phyloP scores from a whole-genome alignment of 139 green algal species.

The Chlorella vulgaris region DNA sequence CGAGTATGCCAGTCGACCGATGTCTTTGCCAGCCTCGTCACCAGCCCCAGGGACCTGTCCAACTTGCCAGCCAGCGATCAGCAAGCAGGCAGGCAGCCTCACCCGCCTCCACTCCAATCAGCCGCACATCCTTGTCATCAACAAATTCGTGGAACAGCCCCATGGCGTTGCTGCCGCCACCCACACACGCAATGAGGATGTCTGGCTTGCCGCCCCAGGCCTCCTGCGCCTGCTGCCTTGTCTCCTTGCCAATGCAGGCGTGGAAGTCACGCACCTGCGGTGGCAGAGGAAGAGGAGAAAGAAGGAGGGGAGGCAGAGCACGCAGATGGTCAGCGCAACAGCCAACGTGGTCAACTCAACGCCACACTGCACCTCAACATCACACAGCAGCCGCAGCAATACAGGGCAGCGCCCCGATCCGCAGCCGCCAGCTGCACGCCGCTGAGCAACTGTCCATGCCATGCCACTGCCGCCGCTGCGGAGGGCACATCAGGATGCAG shows the following conservation, averaged over 20 bases:
- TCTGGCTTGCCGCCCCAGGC: conserved; percentile 89
- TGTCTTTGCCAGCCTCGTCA: too few relatives aligned
- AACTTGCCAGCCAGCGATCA: not conserved
- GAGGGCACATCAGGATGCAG: too few relatives aligned
- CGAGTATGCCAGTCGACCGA: too few relatives aligned
- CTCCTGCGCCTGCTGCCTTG: conserved; percentile 77
- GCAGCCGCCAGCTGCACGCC: too few relatives aligned
- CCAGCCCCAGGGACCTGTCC: too few relatives aligned
- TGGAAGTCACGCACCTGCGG: conserved; percentile 94
- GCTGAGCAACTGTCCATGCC: too few relatives aligned
- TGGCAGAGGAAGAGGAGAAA: not conserved
- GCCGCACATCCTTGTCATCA: conserved; percentile 84
- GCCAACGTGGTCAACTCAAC: too few relatives aligned
- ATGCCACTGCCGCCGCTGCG: too few relatives aligned
- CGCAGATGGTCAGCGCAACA: too few relatives aligned
- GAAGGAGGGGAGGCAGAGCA: not conserved
- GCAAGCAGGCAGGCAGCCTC: not conserved
- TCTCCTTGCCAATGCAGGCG: conserved; percentile 93
- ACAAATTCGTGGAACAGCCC: conserved; percentile 99
- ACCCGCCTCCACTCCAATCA: conserved; percentile 74
- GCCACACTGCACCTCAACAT: too few relatives aligned
- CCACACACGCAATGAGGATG: conserved; percentile 96
- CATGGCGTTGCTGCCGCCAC: conserved; percentile 98
- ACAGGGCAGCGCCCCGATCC: too few relatives aligned
- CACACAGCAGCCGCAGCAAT: too few relatives aligned